Base-by-base conservation (phyloP, 257 asterid genomes). In the Solanum clarkiae region DNA sequence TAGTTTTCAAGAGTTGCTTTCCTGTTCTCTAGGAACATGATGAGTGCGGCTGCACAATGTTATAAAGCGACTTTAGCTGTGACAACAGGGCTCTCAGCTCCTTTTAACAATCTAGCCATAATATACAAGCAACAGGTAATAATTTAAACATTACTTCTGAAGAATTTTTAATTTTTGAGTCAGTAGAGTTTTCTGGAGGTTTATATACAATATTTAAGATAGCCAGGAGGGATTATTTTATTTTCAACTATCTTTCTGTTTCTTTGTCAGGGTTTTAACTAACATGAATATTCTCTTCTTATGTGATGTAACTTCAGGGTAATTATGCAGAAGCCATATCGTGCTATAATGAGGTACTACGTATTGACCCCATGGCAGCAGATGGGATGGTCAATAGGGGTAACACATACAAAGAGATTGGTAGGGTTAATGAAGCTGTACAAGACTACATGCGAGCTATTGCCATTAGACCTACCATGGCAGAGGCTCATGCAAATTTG, bases 401-500 rank as follows among this genome's bases (percentile, higher is more conserved):
- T 20, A 97, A 97, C 85, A 95, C 99, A 65, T 97, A 90, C 87
- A 97, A 97, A 88, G 99, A 97, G 88, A 90, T 95, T 85, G 99
- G 99, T 87, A 92, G 99, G 93, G 99, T 95, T 66, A 92, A 88
- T 81, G 99, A 95, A 84, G 99, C 98, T 84, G 91, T 97, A 87
- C 97, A 94, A 90, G 99, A 97, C 84, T 97, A 97, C 88, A 51
- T 88, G 84, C 93, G 93, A 86, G 99, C 99, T 88, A 95, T 97
- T 87, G 60, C 91, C 80, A 89, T 93, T 82, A 92, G 99, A 65
- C 99, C 99, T 29, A 49, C 94, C 86, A 97, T 97, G 99, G 95
- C 99, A n/a, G 99, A 97, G 92, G 99, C 99, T 85, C 99, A 97
- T 93, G 99, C 99, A 82, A 97, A 97, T 93, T 90, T 97, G 92